Base-by-base conservation (phyloP, 768 basidiomycete species). In the Candolleomyces eurysporus region DNA sequence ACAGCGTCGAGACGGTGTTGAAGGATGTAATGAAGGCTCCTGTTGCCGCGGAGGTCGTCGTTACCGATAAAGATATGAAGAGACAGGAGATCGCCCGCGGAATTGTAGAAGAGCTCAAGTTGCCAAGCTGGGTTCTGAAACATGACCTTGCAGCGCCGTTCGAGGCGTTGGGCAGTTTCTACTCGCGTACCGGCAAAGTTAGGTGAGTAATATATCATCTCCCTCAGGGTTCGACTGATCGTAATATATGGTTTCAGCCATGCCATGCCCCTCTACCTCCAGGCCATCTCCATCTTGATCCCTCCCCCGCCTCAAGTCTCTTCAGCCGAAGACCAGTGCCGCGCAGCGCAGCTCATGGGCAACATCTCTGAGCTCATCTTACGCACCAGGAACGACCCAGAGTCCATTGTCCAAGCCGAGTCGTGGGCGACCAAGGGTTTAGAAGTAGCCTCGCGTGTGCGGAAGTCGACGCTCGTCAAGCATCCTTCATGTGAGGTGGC, bases 81-180 rank as follows among this genome's bases (percentile, higher is more conserved):
- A 51, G 42, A 5, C 59, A 64, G 54, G 48, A 60, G n/a, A 66
- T 72, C 36, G 62, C 67, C 13, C 65, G 65, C 21, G 63, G 79
- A 0, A 72, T 80, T 40, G 75, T 84, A 10, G 75, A 81, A 0
- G 84, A 85, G 57, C 74, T 91, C 21, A 77, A 78, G 14, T 65
- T 90, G 54, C 89, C 90, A 1, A 61, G 68, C 19, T 90, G 89
- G 90, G 82, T 82, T 51, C 75, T 77, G 9, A 79, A 76, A 59
- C 78, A 81, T 21, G 87, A 90, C 64, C 72, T 91, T 26, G 87
- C 84, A 19, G 85, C 87, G 10, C 89, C 88, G 1, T 76, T 91
- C 39, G 88, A 89, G 65, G 84, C 87, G 0, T 76, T 91, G 4
- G 90, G 84, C 1, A 75, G 79, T 4, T 85, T 85, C 57, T 89